Percentiles rank a stretch among this genome's conserved stretches.
Evolutionary conservation across 2,329 filamentous ascomycete species (phyloP).

Genomic region (Verticillium nonalfalfae): DNA sequence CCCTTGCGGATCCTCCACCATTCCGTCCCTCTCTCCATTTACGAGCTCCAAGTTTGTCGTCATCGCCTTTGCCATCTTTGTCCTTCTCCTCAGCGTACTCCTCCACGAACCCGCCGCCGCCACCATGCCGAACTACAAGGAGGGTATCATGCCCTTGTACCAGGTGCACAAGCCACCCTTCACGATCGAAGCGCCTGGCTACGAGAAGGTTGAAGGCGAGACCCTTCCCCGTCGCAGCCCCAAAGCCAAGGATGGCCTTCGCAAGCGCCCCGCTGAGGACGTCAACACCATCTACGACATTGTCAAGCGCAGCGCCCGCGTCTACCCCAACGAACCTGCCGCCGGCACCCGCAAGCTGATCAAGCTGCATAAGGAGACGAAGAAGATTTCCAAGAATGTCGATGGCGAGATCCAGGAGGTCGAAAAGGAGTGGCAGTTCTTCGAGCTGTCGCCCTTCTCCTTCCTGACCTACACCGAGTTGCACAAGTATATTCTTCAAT

Average conservation of each 20-base stretch:
- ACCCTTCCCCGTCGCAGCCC: conserved; percentile 75
- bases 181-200: conserved; percentile 65
- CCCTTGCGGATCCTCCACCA: not conserved
- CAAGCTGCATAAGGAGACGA: conserved; percentile 73
- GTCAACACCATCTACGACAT: conserved; percentile 76
- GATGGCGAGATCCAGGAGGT: conserved; percentile 74
- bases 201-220: conserved; percentile 67
- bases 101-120: not conserved
- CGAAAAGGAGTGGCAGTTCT: conserved; percentile 88
- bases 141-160: conserved; percentile 43
- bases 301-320: conserved; percentile 59
- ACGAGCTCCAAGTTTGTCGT: not conserved
- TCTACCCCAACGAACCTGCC: conserved; percentile 57
- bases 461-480: conserved; percentile 79
- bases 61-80: not conserved
- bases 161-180: conserved; percentile 66
- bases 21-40: not conserved
- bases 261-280: conserved; percentile 58
- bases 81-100: not conserved
- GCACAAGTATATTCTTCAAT: conserved; percentile 58
- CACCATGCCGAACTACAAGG: conserved; percentile 20
- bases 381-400: conserved; percentile 83
- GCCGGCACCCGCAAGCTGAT: conserved; percentile 69
- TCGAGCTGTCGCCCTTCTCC: conserved; percentile 72
- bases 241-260: conserved; percentile 63